phyloP scores from a whole-genome alignment of 352 stramenopile species.

The Globisporangium takayamanum region DNA sequence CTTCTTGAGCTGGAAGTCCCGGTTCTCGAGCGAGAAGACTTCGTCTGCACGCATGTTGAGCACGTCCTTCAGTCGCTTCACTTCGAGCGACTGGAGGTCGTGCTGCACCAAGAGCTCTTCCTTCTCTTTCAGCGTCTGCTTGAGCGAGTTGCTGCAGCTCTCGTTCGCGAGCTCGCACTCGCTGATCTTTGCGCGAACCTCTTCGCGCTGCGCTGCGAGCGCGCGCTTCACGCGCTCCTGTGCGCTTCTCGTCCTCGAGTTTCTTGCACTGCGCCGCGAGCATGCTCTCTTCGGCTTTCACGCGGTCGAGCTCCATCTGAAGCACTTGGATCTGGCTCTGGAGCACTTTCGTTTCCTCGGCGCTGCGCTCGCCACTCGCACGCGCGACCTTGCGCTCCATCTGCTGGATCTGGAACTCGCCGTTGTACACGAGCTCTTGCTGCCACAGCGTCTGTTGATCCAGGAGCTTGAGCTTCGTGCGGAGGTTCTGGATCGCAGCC shows the following conservation, averaged over 20 bases:
- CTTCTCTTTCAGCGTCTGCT: slow-evolving; percentile 76
- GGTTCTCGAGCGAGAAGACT: slow-evolving; percentile 92
- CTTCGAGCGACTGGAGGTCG: slow-evolving; percentile 92
- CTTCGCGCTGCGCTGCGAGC: slow-evolving; percentile 67
- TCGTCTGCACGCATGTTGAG: slow-evolving; percentile 87
- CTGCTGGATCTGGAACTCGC: slow-evolving; percentile 96
- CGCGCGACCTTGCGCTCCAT: slow-evolving; percentile 94
- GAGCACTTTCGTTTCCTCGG: slow-evolving; percentile 92
- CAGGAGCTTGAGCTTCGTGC: slow-evolving; percentile 87
- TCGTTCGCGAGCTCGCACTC: slow-evolving; percentile 90
- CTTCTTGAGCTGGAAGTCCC: slow-evolving; percentile 90
- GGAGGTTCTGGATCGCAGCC: slow-evolving; percentile 81
- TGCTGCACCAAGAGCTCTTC: slow-evolving; percentile 92
- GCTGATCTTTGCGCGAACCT: slow-evolving; percentile 75
- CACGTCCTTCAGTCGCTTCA: slow-evolving; percentile 86
- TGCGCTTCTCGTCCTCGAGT: slow-evolving; percentile 86
- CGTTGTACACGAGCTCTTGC: slow-evolving; percentile 94
- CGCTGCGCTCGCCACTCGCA: slow-evolving; percentile 89
- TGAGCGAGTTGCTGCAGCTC: slow-evolving; percentile 79
- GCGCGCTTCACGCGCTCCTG: slow-evolving; percentile 74
- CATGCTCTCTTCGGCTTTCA: slow-evolving; percentile 86
- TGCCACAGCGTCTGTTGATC: slow-evolving; percentile 87
- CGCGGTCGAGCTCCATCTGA: slow-evolving; percentile 84
- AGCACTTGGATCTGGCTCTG: slow-evolving; percentile 88
- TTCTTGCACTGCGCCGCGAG: slow-evolving; percentile 90